Evolutionary conservation across 2,329 filamentous ascomycete genomes (phyloP).

Genomic region (Colletotrichum cereale): DNA sequence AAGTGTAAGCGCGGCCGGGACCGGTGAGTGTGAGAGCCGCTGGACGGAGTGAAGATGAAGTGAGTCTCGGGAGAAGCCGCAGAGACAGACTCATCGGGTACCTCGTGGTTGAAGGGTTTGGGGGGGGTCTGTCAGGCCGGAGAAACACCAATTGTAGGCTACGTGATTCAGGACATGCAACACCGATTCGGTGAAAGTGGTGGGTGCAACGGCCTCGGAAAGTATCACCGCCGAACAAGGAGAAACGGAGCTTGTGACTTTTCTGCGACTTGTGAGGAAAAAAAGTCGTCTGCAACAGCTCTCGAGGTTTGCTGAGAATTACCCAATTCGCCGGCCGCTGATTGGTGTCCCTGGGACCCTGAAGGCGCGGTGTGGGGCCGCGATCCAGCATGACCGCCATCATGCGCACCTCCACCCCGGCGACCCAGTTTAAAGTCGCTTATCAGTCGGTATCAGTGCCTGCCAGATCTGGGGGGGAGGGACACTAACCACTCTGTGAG

Average conservation of each 20-base stretch:
- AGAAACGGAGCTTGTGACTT: constrained; percentile 29
- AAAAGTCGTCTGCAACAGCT: constrained; percentile 29
- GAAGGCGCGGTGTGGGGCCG: constrained; percentile 5
- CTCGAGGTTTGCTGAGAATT: constrained; percentile 40
- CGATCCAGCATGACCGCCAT: constrained; percentile 19
- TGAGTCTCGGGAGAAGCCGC: constrained; percentile 37
- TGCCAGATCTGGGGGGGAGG: constrained; percentile 24
- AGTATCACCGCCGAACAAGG: neutral
- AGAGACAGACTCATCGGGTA: constrained; percentile 31
- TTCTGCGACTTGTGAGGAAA: constrained; percentile 27
- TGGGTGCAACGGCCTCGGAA: constrained; percentile 4
- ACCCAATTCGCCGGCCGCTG: constrained; percentile 30
- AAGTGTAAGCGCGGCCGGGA: neutral
- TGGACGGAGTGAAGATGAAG: constrained; percentile 35
- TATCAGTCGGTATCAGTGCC: constrained; percentile 35
- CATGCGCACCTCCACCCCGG: constrained; percentile 26
- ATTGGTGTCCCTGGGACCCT: constrained; percentile 21
- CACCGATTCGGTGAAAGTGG: neutral
- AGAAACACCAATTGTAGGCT: neutral
- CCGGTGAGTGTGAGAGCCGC: constrained; percentile 10
- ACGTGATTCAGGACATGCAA: too few species aligned
- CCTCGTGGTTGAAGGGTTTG: neutral
- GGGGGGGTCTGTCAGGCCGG: neutral
- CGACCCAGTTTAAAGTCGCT: constrained; percentile 20
- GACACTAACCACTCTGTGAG: constrained; percentile 6